phyloP scores from a whole-genome alignment of 2,329 filamentous ascomycete genomes.

The Penicillium occitanis region DNA sequence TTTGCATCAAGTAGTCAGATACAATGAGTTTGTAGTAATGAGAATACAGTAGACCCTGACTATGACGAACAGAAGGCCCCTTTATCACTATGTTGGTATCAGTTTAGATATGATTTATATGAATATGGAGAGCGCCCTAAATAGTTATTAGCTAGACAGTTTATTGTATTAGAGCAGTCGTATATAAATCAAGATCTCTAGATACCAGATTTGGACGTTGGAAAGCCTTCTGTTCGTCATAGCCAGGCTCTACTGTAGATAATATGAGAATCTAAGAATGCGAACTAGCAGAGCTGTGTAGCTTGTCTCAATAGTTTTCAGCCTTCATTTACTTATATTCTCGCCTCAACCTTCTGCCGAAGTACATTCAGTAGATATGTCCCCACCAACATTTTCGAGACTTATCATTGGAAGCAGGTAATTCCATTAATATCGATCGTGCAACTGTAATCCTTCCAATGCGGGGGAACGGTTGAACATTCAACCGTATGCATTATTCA shows the following conservation, averaged over 20 bases:
- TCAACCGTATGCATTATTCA: slow-evolving; percentile 9
- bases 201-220: no score
- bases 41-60: background rate
- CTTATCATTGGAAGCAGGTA: background rate
- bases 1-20: background rate
- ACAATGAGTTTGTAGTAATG: background rate
- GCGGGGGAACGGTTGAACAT: slow-evolving; percentile 12
- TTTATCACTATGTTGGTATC: no score
- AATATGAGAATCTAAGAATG: no score
- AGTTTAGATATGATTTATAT: no score
- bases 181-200: no score
- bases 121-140: no score
- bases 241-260: background rate
- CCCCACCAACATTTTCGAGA: background rate
- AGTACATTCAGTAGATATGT: background rate
- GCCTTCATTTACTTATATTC: background rate
- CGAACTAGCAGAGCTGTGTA: background rate
- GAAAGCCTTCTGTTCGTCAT: no score
- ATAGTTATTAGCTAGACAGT: no score
- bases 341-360: slow-evolving; percentile 3
- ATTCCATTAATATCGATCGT: background rate
- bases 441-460: background rate
- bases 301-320: background rate
- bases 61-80: background rate
- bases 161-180: no score